Base-by-base conservation (phyloP, 2,329 filamentous ascomycete genomes). In the Juglanconis sp. region DNA sequence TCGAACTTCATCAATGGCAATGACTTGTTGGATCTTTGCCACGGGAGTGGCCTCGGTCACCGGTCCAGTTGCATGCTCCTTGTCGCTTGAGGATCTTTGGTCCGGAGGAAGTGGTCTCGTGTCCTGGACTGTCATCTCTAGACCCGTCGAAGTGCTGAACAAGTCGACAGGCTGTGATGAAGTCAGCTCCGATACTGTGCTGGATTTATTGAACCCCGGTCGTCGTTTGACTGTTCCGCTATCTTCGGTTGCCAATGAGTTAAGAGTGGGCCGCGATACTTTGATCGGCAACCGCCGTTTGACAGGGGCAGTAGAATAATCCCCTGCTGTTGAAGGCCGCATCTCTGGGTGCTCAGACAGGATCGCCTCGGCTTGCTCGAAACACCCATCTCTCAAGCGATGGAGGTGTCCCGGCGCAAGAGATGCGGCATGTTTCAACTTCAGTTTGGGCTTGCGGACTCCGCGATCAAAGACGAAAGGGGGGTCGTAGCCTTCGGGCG, bases 191-290 rank as follows among this genome's bases (percentile, higher is more conserved):
- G 62, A 42, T 9, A 64, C 53, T 3, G 62, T 60, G 34, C 47
- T 62, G 10, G 62, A 64, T 32, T 62, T 60, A 15, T 60, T 35
- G 31, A 64, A 31, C 6, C 59, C 56, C 9, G 51, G 34, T 17
- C 60, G 60, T 24, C 62, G 52, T 49, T 64, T 64, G n/a, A 64
- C 60, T 44, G 62, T 64, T 8, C 60, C 62, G 44, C 36, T 34
- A 13, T 64, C 56, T 1, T 62, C 62, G 47, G 49, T 44, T 17
- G 38, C 9, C 34, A 56, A 13, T 42, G 56, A 47, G 2, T 13
- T 34, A 17, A 60, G 40, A 2, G 53, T 47, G 3, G 59, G 42
- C 3, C 62, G 62, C 9, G 62, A 57, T 11, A 62, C 24, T 30
- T 60, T 64, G 49, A 62, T 52, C 4, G 61, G 61, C 11, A 63